Evolutionary conservation across 2,329 filamentous ascomycete genomes (phyloP), one percentile per base, ranked within the genome.

Genomic region (Penicillium sp.): DNA sequence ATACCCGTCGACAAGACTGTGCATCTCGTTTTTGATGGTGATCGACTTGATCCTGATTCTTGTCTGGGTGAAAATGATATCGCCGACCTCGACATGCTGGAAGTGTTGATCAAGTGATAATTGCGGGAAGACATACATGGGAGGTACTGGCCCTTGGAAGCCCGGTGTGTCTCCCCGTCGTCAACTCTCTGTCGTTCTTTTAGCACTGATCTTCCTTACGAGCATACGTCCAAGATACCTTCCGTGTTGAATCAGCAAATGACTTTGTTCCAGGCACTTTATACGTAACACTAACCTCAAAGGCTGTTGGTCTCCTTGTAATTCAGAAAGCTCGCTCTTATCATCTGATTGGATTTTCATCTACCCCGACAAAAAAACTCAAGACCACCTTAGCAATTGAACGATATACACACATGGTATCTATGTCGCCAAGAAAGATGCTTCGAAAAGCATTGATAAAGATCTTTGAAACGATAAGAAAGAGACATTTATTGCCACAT

Each of bases 1-100:
- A 73, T 93, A 19, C 75, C 78, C 0, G 71, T 78, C 0, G 82
- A 83, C 4, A 83, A 81, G 65, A 75, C 82, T 0, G 78, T 95
- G 3, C 82, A 83, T 40, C 78, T 96, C 11, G 81, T 83, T 66
- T 93, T 92, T 75, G 92, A 96, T 68, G 92, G 92, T 14, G 91
- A 93, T 54, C 79, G 80, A 51, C 78, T 96, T 30, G 84, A 88
- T 14, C 83, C 85, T 19, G 80, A 86, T 1, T 78, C 80, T 33
- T 84, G 82, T 1, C 82, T 95, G 49, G 81, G 81, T 48, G 87
- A 90, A 38, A 84, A 87, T 2, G 92, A 92, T 19, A 85, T 96
- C 43, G 86, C 86, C 49, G 89, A 96, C 69, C 82, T 88, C 79
- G 91, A 94, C 73, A 82, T 84, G 30, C 79, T 96, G 37, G 92